These are phyloP conservation scores for Lactifluus piperatus DNA, from an alignment of 768 basidiomycete genomes.

Conservation along the genomic window DNA sequence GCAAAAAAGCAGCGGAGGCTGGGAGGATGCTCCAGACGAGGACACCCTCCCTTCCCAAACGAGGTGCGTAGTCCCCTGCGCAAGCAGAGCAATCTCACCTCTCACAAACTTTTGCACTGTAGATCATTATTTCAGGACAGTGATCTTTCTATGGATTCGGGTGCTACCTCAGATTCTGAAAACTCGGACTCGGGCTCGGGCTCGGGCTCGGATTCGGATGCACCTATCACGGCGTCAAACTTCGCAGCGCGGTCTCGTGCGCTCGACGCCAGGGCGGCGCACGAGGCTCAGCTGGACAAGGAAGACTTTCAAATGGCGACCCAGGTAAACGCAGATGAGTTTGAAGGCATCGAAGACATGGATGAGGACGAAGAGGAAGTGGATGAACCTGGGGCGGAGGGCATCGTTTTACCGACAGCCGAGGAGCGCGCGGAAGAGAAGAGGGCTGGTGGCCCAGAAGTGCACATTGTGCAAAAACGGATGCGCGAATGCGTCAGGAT, in stretches of 20 bases:
- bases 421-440: slow-evolving; percentile 70
- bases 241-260: slow-evolving; percentile 78
- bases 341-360: slow-evolving; percentile 28
- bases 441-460: slow-evolving; percentile 56
- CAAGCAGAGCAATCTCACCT: neutral
- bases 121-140: slow-evolving; percentile 42
- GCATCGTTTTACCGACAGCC: slow-evolving; percentile 59
- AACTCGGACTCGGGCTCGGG: no score
- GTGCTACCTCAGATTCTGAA: slow-evolving; percentile 36
- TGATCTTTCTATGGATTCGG: slow-evolving; percentile 36
- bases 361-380: slow-evolving; percentile 30
- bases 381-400: slow-evolving; percentile 36
- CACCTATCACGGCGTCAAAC: slow-evolving; percentile 62
- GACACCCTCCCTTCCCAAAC: slow-evolving; percentile 35
- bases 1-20: slow-evolving; percentile 36
- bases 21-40: slow-evolving; percentile 55
- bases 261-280: slow-evolving; percentile 56
- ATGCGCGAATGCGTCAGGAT: slow-evolving; percentile 72
- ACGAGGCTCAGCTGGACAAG: slow-evolving; percentile 59
- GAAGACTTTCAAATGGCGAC: slow-evolving; percentile 56
- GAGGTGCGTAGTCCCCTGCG: slow-evolving; percentile 26
- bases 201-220: no score
- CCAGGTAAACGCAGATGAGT: slow-evolving; percentile 23
- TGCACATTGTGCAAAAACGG: slow-evolving; percentile 67
- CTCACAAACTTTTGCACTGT: neutral